Base-by-base conservation (phyloP, 2,329 filamentous ascomycete species). In the Penicillium vulpinum region DNA sequence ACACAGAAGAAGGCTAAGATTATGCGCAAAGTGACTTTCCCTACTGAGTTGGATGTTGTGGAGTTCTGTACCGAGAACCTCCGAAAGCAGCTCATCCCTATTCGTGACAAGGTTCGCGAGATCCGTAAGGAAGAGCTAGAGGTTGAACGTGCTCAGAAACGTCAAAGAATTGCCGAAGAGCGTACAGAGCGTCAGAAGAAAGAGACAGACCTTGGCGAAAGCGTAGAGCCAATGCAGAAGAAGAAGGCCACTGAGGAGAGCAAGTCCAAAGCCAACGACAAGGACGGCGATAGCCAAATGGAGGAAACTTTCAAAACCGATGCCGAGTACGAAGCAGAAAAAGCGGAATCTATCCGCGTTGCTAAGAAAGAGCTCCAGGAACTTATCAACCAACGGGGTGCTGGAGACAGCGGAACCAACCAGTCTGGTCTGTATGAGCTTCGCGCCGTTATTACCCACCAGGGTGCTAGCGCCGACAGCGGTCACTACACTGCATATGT, bases 1-100 rank as follows among this genome's bases (percentile, higher is more conserved):
- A 92, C 91, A 4, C 89, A 95, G 76, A 97, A 97, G 81, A 99
- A 99, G 82, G 92, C 93, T 64, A 99, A 99, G 83, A 99, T 99
- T 67, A 93, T 99, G 90, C 90, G 92, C 73, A 99, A 97, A 78
- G 94, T 99, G 56, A 93, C 91, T 0, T 99, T 99, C 73, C 93
- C 93, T 7, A 87, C 90, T 49, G 94, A 99, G 76, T 81, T 99
- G 33, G 94, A 99, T 69, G 86, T 91, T 38, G 87, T 96, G 22
- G 94, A 99, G 72, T 97, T 96, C 76, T 99, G 94, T 76, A 93
- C 92, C 13, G 92, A 97, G 26, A 88, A 94, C 51, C 81, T 99
- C 61, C 89, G 86, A 74, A 88, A 88, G 70, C 85, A 89, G 65
- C 82, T 99, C 43, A 80, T 97, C 45, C 95, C 94, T 1, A 88